These are phyloP conservation scores for Scheffersomyces coipomensis DNA, from an alignment of 805 yeast species.

Conservation along the genomic window DNA sequence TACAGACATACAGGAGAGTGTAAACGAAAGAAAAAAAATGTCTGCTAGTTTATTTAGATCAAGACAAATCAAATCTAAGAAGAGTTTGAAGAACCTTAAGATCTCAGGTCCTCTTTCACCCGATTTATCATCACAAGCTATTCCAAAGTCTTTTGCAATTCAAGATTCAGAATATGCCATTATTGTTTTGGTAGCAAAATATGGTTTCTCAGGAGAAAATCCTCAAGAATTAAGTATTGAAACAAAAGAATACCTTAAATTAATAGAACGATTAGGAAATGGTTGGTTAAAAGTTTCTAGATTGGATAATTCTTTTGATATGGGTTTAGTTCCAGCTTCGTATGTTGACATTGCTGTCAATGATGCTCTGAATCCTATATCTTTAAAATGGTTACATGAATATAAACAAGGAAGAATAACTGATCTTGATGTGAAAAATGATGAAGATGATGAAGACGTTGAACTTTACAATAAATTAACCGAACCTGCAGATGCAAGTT, in stretches of 20 bases:
- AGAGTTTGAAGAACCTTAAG: slow-evolving; percentile 22
- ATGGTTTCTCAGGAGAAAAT: slow-evolving; percentile 27
- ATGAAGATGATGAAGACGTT: background rate
- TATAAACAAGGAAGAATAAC: background rate
- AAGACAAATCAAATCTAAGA: slow-evolving; percentile 19
- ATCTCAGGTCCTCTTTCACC: slow-evolving; percentile 23
- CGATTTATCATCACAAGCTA: background rate
- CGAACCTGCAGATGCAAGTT: background rate
- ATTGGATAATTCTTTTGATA: slow-evolving; percentile 16
- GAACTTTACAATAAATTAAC: background rate
- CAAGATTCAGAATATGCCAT: slow-evolving; percentile 8
- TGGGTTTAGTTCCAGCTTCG: slow-evolving; percentile 38
- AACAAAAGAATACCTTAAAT: slow-evolving; percentile 26
- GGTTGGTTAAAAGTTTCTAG: slow-evolving; percentile 39
- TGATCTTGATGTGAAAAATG: slow-evolving; percentile 1
- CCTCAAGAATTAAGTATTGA: slow-evolving; percentile 24
- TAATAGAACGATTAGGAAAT: slow-evolving; percentile 34
- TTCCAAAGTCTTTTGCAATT: background rate
- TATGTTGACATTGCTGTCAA: slow-evolving; percentile 40
- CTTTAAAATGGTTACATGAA: slow-evolving; percentile 29
- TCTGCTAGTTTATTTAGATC: slow-evolving; percentile 22
- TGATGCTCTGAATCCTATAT: slow-evolving; percentile 31
- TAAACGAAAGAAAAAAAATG: no score
- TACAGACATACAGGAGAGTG: no score
- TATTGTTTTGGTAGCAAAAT: slow-evolving; percentile 28